These are phyloP conservation scores for Amphibolis antarctica DNA, from an alignment of 106 monocot genomes.

Conservation along the genomic window DNA sequence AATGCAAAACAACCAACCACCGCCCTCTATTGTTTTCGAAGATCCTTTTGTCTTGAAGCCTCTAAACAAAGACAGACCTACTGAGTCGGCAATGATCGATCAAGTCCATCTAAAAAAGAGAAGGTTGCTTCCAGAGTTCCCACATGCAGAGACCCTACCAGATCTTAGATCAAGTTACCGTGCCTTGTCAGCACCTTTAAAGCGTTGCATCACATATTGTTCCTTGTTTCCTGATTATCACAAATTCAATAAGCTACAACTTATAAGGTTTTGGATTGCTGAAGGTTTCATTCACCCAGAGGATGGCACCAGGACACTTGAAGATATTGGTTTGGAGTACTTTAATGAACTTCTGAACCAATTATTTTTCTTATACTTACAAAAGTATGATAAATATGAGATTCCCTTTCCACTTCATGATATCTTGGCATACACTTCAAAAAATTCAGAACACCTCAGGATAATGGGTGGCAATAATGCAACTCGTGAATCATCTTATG, in stretches of 20 bases:
- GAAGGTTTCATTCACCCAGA: constrained; percentile 13
- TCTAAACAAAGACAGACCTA: neutral
- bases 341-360: constrained; percentile 17
- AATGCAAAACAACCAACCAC: neutral
- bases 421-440: neutral
- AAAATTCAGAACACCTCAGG: neutral
- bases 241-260: neutral
- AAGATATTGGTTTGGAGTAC: constrained; percentile 14
- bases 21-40: neutral
- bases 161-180: constrained; percentile 22
- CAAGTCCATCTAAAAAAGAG: constrained; percentile 13
- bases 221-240: constrained; percentile 20
- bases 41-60: constrained; percentile 1
- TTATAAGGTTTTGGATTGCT: constrained; percentile 31
- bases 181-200: constrained; percentile 15
- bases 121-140: constrained; percentile 5
- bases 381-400: neutral
- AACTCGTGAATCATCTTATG: neutral
- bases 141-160: constrained; percentile 1
- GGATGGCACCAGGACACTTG: constrained; percentile 3
- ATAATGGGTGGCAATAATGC: neutral
- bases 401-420: constrained; percentile 8
- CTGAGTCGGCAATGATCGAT: constrained; percentile 10
- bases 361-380: constrained; percentile 8
- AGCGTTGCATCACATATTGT: constrained; percentile 24